Conservation (phyloP, 1,284 basidiomycete species). For the Ustilago vetiveriae region DNA sequence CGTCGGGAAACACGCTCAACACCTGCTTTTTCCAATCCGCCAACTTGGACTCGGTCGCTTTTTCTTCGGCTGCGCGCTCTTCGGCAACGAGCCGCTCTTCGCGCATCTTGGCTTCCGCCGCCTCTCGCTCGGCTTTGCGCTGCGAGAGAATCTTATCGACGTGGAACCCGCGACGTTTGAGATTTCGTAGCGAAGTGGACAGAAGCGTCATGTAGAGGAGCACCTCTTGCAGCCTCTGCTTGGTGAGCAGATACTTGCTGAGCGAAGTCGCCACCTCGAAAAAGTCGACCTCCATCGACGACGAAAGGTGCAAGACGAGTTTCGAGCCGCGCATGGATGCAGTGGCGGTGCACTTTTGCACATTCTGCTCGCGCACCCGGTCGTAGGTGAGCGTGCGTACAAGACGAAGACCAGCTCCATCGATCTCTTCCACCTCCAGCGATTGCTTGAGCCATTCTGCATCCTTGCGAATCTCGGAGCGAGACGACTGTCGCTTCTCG, state of each 20-base stretch:
- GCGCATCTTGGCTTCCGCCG: conserved; percentile 69
- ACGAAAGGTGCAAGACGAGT: conserved; percentile 80
- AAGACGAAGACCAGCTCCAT: conserved; percentile 54
- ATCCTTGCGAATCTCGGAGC: conserved; percentile 74
- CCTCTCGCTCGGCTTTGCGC: conserved; percentile 78
- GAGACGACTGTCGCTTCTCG: conserved; percentile 76
- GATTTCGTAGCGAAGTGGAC: conserved; percentile 83
- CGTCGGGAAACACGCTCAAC: conserved; percentile 65
- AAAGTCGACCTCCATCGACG: conserved; percentile 81
- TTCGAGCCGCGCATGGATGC: conserved; percentile 69
- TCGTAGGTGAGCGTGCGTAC: conserved; percentile 58
- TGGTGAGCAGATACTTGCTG: conserved; percentile 57
- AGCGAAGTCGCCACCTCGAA: conserved; percentile 74
- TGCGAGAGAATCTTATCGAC: conserved; percentile 91
- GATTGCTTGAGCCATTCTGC: conserved; percentile 78
- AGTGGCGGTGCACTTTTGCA: conserved; percentile 61
- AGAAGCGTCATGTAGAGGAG: conserved; percentile 91
- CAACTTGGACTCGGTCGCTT: conserved; percentile 29
- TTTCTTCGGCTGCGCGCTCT: conserved; percentile 52
- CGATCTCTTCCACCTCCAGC: conserved; percentile 70
- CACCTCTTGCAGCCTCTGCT: conserved; percentile 63
- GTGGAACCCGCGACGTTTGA: conserved; percentile 80
- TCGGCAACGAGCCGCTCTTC: conserved; percentile 60
- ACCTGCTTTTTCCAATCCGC: conserved; percentile 54
- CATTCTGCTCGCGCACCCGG: conserved; percentile 49